Evolutionary conservation across 176 grass and related monocot species (phyloP).

Genomic region (Ananas comosus): DNA sequence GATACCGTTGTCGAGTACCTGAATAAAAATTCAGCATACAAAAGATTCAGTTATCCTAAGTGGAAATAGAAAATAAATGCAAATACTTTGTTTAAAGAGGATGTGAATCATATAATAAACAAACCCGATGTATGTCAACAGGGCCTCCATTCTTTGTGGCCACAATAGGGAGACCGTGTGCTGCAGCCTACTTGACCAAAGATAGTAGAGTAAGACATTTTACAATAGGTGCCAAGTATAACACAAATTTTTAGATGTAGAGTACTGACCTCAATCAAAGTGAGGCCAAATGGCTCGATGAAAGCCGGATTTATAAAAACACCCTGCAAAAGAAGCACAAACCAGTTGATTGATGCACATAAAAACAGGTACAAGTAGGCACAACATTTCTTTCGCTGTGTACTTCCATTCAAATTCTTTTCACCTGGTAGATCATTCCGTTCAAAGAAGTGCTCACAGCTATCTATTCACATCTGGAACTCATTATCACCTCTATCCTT

Average conservation of each 20-base stretch:
- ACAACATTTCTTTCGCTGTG: not conserved
- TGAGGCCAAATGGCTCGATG: conserved; percentile 97
- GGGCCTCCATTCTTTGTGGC: conserved; percentile 52
- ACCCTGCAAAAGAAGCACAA: conserved; percentile 44
- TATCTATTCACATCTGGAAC: too few relatives aligned
- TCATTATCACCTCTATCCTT: too few relatives aligned
- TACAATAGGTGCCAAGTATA: conserved; percentile 5
- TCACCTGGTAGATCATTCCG: too few relatives aligned
- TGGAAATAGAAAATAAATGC: not conserved
- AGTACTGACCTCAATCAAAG: conserved; percentile 85
- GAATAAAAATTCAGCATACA: conserved; percentile 13
- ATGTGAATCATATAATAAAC: not conserved
- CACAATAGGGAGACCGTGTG: conserved; percentile 44
- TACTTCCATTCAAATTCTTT: too few relatives aligned
- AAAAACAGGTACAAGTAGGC: not conserved
- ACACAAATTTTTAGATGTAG: conserved; percentile 8
- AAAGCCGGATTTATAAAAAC: conserved; percentile 98
- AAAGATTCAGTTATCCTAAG: not conserved
- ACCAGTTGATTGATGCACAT: not conserved
- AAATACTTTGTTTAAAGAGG: not conserved
- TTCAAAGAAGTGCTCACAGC: too few relatives aligned
- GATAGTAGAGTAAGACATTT: conserved; percentile 12
- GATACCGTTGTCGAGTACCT: conserved; percentile 53
- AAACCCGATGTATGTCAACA: conserved; percentile 50
- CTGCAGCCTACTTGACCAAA: conserved; percentile 35